Evolutionary conservation across 192 early-diverging fungal species (phyloP).

Genomic region (Gaertneriomyces semiglobifer): DNA sequence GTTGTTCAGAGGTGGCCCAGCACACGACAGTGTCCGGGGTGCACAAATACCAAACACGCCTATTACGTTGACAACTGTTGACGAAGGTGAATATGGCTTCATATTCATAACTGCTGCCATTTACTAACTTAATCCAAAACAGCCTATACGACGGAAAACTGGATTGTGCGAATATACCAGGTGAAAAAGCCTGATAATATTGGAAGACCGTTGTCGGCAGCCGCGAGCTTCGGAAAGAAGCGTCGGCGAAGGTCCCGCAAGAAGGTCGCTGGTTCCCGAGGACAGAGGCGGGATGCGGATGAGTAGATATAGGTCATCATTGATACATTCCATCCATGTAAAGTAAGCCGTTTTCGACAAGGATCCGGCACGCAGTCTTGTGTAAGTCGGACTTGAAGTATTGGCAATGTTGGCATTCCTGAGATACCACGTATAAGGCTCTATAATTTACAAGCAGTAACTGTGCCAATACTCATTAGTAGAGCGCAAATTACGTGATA

Average conservation of each 20-base stretch:
- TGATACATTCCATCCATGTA: too few species aligned
- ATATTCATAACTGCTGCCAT: background rate
- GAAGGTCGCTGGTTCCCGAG: background rate
- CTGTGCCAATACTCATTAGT: too few species aligned
- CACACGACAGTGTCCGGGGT: constrained; percentile 81
- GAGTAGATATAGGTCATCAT: too few species aligned
- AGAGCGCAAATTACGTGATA: too few species aligned
- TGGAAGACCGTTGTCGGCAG: constrained; percentile 71
- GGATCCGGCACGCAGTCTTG: too few species aligned
- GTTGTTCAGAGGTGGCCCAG: constrained; percentile 70
- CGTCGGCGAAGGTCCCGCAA: constrained; percentile 18
- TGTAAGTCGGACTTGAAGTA: too few species aligned
- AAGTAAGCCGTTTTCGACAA: too few species aligned
- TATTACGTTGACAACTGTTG: constrained; percentile 79
- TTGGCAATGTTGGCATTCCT: too few species aligned
- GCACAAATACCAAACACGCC: constrained; percentile 68
- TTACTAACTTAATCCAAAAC: constrained; percentile 12
- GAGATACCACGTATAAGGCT: too few species aligned
- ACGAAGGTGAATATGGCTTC: constrained; percentile 59
- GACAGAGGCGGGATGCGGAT: too few species aligned
- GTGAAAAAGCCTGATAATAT: constrained; percentile 95
- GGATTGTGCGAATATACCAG: constrained; percentile 98
- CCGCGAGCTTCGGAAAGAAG: constrained; percentile 37
- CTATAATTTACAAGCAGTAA: too few species aligned
- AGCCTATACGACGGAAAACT: constrained; percentile 90